Evolutionary conservation across 768 basidiomycete species (phyloP).

Genomic region (Hypholoma fasciculare): DNA sequence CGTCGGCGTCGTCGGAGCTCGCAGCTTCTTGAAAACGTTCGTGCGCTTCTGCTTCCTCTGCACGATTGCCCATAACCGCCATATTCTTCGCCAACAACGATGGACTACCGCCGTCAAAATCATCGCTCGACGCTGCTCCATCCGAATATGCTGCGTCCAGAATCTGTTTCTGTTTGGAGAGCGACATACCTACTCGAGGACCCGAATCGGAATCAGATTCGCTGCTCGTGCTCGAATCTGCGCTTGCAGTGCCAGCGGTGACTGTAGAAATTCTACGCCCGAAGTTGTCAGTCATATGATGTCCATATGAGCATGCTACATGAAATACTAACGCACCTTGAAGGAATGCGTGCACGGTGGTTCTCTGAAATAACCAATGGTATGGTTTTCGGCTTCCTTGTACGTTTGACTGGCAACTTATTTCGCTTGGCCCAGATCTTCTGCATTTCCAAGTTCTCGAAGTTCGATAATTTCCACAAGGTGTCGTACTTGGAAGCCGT

Average conservation of each 20-base stretch:
- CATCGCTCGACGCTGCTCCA: neutral
- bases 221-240: neutral
- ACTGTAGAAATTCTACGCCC: neutral
- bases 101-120: neutral
- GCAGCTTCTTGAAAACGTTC: neutral
- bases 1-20: neutral
- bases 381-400: slow-evolving; percentile 9
- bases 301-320: neutral
- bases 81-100: neutral
- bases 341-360: slow-evolving; percentile 8
- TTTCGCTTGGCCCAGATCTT: slow-evolving; percentile 18
- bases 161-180: neutral
- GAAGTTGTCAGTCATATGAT: neutral
- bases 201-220: neutral
- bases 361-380: slow-evolving; percentile 15
- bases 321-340: neutral
- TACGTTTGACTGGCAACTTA: slow-evolving; percentile 10
- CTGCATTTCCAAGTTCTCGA: slow-evolving; percentile 17
- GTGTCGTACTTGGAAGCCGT: slow-evolving; percentile 6
- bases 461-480: slow-evolving; percentile 14
- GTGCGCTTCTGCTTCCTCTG: neutral
- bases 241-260: neutral
- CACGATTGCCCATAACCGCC: neutral
- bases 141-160: neutral
- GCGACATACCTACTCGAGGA: neutral